A percentile compares a stretch with the other conserved stretches of the same genome.
Conservation (phyloP, 371 early-diverging fungal genomes). For the Mucor mucedo region DNA sequence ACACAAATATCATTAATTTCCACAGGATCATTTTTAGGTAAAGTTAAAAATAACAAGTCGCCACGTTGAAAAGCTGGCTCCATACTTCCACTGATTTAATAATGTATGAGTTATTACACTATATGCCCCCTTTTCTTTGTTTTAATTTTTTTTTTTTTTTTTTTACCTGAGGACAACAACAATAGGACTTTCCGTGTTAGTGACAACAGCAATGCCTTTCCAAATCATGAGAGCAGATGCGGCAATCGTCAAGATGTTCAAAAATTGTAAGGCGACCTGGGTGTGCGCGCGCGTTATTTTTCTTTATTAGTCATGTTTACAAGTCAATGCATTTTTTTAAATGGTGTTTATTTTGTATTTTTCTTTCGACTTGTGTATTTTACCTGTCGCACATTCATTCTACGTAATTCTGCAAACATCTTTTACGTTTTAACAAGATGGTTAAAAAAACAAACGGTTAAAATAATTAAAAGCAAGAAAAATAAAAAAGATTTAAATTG, state of each 20-base stretch:
- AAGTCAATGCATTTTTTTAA: neutral
- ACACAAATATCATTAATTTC: conserved; percentile 96
- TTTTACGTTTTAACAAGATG: neutral
- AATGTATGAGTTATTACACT: neutral
- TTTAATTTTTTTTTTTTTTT: neutral
- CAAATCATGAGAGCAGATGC: conserved; percentile 97
- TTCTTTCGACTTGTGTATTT: neutral
- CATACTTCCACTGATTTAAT: conserved; percentile 92
- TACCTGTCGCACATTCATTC: conserved; percentile 57
- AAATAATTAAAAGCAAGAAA: neutral
- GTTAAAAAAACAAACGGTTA: neutral
- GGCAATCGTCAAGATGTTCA: conserved; percentile 85
- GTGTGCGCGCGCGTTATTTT: neutral
- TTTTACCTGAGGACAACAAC: conserved; percentile 93
- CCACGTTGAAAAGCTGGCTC: conserved; percentile 98
- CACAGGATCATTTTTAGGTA: conserved; percentile 70
- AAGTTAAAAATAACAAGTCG: conserved; percentile 92
- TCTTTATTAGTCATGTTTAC: neutral
- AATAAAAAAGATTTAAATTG: neutral
- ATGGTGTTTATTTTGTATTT: too few relatives aligned
- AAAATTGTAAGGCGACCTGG: conserved; percentile 67
- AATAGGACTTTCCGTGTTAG: conserved; percentile 96
- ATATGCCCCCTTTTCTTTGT: too few relatives aligned
- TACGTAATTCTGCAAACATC: conserved; percentile 55
- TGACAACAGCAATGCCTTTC: conserved; percentile 86